phyloP scores from a whole-genome alignment of 331 rosid species.

The Phaseolus coccineus region DNA sequence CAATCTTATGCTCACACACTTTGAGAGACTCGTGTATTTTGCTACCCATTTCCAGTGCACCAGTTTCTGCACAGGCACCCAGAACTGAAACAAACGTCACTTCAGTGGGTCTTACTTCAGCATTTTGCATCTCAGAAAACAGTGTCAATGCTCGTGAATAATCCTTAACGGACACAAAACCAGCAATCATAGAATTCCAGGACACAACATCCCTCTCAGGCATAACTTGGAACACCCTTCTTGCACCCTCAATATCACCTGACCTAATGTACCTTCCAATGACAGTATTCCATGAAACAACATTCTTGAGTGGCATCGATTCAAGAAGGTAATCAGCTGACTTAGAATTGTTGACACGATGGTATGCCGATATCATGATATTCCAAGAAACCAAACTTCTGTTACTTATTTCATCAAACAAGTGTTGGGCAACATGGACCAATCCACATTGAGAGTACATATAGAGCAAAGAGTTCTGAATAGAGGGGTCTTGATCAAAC shows the following conservation, averaged over 20 bases:
- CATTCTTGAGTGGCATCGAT: conserved; percentile 66
- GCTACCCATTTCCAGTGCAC: conserved; percentile 60
- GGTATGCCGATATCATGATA: conserved; percentile 67
- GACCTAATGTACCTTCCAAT: conserved; percentile 52
- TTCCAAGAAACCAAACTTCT: conserved; percentile 69
- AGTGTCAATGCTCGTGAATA: conserved; percentile 55
- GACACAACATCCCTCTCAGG: conserved; percentile 67
- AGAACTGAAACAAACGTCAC: conserved; percentile 60
- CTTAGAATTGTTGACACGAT: conserved; percentile 53
- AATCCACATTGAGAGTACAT: conserved; percentile 59
- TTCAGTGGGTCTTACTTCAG: conserved; percentile 57
- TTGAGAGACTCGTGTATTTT: conserved; percentile 57
- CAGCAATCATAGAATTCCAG: conserved; percentile 78
- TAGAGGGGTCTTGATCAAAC: conserved; percentile 49
- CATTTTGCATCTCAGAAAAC: conserved; percentile 61
- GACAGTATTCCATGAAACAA: conserved; percentile 73
- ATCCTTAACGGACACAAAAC: conserved; percentile 57
- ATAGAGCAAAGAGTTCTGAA: conserved; percentile 63
- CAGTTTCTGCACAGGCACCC: conserved; percentile 71
- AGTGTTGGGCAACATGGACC: conserved; percentile 52
- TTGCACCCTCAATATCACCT: conserved; percentile 58
- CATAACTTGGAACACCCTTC: conserved; percentile 62
- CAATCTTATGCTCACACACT: conserved; percentile 52
- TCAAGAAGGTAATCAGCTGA: conserved; percentile 60
- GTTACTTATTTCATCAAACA: conserved; percentile 67